phyloP scores from a whole-genome alignment of 768 basidiomycete genomes.

The Podaxis sp. region DNA sequence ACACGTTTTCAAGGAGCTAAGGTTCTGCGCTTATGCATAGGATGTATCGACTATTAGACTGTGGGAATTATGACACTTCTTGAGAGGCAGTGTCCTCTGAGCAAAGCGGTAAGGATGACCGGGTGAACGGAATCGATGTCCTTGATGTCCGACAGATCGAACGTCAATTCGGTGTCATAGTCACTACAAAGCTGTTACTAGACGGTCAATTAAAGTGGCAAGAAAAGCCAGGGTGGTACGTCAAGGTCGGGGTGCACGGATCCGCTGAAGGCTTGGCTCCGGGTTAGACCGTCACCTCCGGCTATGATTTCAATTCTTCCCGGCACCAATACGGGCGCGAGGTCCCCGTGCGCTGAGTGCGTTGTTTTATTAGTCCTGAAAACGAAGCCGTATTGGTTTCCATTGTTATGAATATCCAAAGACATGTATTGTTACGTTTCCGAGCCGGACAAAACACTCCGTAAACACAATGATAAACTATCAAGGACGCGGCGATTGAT shows the following conservation, averaged over 20 bases:
- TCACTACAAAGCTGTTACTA: not conserved
- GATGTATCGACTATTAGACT: not conserved
- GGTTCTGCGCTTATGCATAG: not conserved
- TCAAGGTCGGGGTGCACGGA: not conserved
- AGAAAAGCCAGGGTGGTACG: not conserved
- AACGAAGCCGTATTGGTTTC: not conserved
- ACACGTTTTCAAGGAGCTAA: not conserved
- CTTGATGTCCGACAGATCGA: not conserved
- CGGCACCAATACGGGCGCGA: no score
- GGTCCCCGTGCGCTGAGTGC: no score
- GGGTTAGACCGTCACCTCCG: not conserved
- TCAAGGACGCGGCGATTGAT: not conserved
- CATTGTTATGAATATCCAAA: not conserved
- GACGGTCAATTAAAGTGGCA: no score
- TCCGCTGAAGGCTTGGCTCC: not conserved
- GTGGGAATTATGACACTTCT: not conserved
- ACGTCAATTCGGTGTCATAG: not conserved
- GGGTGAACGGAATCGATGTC: not conserved
- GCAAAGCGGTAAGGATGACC: not conserved
- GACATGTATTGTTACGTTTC: not conserved
- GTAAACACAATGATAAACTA: not conserved
- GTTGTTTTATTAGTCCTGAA: not conserved
- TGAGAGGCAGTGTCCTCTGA: not conserved
- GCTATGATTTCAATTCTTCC: no score
- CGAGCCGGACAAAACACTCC: not conserved